Conservation (phyloP, 2,329 filamentous ascomycete species). For the Colletotrichum falcatum region DNA sequence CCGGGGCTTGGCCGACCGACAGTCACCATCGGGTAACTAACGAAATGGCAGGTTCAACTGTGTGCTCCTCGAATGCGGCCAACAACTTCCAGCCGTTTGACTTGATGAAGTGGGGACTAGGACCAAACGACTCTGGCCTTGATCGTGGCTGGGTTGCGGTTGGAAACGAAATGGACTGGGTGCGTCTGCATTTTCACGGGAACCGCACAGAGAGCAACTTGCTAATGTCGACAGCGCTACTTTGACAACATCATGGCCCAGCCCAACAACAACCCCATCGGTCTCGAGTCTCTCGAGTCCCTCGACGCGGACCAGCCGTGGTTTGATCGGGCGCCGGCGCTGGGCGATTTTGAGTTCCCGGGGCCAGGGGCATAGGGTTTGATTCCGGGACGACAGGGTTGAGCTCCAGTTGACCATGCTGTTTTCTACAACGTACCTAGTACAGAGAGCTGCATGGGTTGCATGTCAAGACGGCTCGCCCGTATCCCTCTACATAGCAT, state of each 20-base stretch:
- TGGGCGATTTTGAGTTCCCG: slow-evolving; percentile 25
- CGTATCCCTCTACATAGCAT: slow-evolving; percentile 24
- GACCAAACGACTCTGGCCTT: slow-evolving; percentile 45
- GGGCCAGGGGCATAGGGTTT: slow-evolving; percentile 25
- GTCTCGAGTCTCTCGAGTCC: slow-evolving; percentile 19
- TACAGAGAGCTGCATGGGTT: slow-evolving; percentile 15
- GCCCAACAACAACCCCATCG: slow-evolving; percentile 30
- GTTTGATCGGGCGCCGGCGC: slow-evolving; percentile 29
- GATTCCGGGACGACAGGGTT: slow-evolving; percentile 20
- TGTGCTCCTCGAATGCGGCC: slow-evolving; percentile 2
- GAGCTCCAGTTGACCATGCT: slow-evolving; percentile 12
- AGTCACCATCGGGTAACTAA: background rate
- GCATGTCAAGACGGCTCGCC: slow-evolving; percentile 3
- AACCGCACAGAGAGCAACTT: background rate
- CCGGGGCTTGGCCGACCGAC: background rate
- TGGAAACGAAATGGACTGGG: slow-evolving; percentile 54
- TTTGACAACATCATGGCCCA: slow-evolving; percentile 40
- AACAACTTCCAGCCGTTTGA: slow-evolving; percentile 29
- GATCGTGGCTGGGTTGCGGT: slow-evolving; percentile 53
- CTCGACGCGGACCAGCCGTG: slow-evolving; percentile 23
- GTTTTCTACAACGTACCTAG: too few species aligned
- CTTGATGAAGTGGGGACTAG: slow-evolving; percentile 39
- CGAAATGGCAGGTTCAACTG: slow-evolving; percentile 9
- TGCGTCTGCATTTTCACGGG: slow-evolving; percentile 42
- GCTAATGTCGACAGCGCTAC: slow-evolving; percentile 33